These are phyloP conservation scores for Pseudotsuga menziesii DNA, from an alignment of 75 land plant species.

Conservation along the genomic window DNA sequence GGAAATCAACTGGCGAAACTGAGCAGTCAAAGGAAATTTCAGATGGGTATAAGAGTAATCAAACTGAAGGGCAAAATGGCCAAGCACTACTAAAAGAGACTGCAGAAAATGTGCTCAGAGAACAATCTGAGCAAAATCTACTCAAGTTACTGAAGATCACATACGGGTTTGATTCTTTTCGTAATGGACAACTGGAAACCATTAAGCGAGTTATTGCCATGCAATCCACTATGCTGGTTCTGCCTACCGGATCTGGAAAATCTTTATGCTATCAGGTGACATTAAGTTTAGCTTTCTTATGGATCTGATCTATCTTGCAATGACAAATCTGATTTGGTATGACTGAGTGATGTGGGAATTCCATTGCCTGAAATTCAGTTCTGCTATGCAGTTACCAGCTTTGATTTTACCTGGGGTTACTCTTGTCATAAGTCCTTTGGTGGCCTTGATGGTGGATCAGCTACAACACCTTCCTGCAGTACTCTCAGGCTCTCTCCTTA, in stretches of 20 bases:
- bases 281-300: slow-evolving; percentile 3
- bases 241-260: slow-evolving; percentile 97
- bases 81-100: slow-evolving; percentile 29
- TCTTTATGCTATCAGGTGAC: slow-evolving; percentile 87
- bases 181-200: slow-evolving; percentile 81
- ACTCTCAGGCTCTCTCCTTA: slow-evolving; percentile 72
- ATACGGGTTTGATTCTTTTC: slow-evolving; percentile 72
- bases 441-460: slow-evolving; percentile 97
- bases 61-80: not conserved
- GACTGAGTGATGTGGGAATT: not conserved
- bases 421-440: slow-evolving; percentile 86
- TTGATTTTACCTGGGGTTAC: slow-evolving; percentile 81
- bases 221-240: slow-evolving; percentile 85
- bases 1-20: not conserved
- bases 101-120: slow-evolving; percentile 29
- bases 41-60: not conserved
- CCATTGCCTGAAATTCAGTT: not conserved
- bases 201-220: slow-evolving; percentile 59
- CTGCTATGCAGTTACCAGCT: slow-evolving; percentile 61
- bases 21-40: not conserved
- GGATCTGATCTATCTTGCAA: not conserved
- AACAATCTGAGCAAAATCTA: slow-evolving; percentile 69
- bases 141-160: slow-evolving; percentile 44
- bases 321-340: not conserved
- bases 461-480: slow-evolving; percentile 63